Base-by-base conservation (phyloP, 208 protist species). In the Spongospora subterranea region DNA sequence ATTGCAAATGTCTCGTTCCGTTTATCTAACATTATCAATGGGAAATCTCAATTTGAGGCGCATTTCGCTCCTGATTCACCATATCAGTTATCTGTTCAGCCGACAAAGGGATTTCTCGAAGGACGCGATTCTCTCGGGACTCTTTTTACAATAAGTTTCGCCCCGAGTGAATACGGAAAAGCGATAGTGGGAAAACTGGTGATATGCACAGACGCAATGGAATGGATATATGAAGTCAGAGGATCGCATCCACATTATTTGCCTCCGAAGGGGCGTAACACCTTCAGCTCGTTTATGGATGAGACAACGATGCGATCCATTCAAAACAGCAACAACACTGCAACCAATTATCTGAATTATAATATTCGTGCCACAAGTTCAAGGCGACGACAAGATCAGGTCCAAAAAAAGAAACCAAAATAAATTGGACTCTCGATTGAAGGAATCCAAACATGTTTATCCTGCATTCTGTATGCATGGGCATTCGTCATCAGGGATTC, bases 231-330 rank as follows among this genome's bases (percentile, higher is more conserved):
- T 43, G n/a, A 82, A 6, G 71, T 82, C 11, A 35, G n/a, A 35
- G 71, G 71, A 43, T 39, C n/a, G 71, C 71, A 82, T 43, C 71
- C 71, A n/a, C 71, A 82, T 43, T 82, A 82, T n/a, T 29, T 60
- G 13, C 6, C 71, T 6, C n/a, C 71, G n/a, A 6, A n/a, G 6
- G 71, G 17, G 13, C 17, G 17, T 43, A 35, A 6, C n/a, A 82
- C 71, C 17, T 82, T 82, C 71, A 82, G 71, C 71, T 35, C 71
- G 71, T 82, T 82, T 43, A 6, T 82, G 13, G 71, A 82, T 43
- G 17, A 82, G 6, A n/a, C 6, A n/a, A 82, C 71, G 35, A 6
- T 82, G 71, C n/a, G 40, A n/a, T 45, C 35, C 17, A 6, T 82
- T 35, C 71, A 35, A 43, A 82, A 43, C n/a, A n/a, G 17, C n/a